Evolutionary conservation across 345 rosid species (phyloP), one percentile per base, ranked within the genome.

Genomic region (Hibiscus trionum): DNA sequence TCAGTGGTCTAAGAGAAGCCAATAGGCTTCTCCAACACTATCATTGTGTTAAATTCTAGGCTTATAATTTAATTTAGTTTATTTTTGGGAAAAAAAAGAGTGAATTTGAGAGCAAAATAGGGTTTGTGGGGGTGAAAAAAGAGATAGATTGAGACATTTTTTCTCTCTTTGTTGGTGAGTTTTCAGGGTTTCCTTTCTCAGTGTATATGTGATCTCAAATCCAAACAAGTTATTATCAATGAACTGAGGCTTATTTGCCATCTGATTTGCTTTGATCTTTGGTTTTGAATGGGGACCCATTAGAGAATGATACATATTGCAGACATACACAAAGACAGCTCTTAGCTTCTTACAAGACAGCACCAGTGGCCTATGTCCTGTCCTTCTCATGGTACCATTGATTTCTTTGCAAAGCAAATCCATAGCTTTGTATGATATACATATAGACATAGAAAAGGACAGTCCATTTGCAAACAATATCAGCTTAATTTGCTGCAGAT

Each of bases 1-100:
- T 82, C 73, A 95, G 99, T 80, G 97, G 97, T 52, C 81, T 92
- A 66, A 95, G 97, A 46, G 97, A 95, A 88, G 97, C 99, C 80
- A 81, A 83, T 79, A 87, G 99, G 88, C 92, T 95, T 82, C 93
- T 95, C 68, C 85, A 91, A 82, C 91, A 92, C 78, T 95, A 92
- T 80, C 80, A 85, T 31, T 81, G 82, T 84, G 75, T 65, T 79
- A 83, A 79, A 76, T 57, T 78, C 77, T 84, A 83, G 87, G 71
- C 69, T 47, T 80, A 8, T 39, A 8, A 8, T 8, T 37, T 7
- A 39, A 39, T 39, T 39, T 39, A 39, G 11, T 39, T 39, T 39
- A 39, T 39, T 39, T 39, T 39, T 39, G 44, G 7, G 0, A 5
- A 7, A 37, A 37, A 37, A 37, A 39, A 39, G 44, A 39, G 57